phyloP scores from a whole-genome alignment of 2,329 filamentous ascomycete genomes.

The Fusarium sp. region DNA sequence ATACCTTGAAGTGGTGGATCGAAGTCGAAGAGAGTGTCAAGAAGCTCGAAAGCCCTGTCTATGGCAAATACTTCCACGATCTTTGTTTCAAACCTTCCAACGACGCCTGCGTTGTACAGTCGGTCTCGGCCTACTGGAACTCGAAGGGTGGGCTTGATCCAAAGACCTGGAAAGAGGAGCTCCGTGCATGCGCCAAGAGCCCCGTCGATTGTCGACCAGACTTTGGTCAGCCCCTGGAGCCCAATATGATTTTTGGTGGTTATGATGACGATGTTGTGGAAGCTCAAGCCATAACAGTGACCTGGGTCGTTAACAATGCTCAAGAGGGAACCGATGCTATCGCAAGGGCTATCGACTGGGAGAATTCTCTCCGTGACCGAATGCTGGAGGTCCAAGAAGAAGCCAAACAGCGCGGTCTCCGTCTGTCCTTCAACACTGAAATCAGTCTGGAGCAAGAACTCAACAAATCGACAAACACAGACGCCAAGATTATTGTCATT shows the following conservation, averaged over 20 bases:
- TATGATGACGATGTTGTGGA: slow-evolving; percentile 77
- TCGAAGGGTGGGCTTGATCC: slow-evolving; percentile 60
- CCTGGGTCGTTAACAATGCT: slow-evolving; percentile 94
- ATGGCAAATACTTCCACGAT: slow-evolving; percentile 79
- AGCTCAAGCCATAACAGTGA: slow-evolving; percentile 84
- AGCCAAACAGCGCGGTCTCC: slow-evolving; percentile 80
- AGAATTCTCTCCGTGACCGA: slow-evolving; percentile 79
- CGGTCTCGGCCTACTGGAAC: slow-evolving; percentile 89
- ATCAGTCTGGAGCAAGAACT: slow-evolving; percentile 94
- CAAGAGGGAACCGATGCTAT: slow-evolving; percentile 79
- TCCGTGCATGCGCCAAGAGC: slow-evolving; percentile 80
- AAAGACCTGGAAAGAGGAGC: slow-evolving; percentile 76
- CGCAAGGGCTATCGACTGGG: slow-evolving; percentile 87
- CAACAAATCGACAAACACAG: slow-evolving; percentile 98
- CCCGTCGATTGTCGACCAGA: slow-evolving; percentile 88
- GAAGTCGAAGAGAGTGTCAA: slow-evolving; percentile 84
- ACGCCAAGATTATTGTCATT: slow-evolving; percentile 95
- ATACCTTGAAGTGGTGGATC: slow-evolving; percentile 94
- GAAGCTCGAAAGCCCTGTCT: slow-evolving; percentile 76
- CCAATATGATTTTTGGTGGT: slow-evolving; percentile 87
- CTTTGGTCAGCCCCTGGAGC: slow-evolving; percentile 89
- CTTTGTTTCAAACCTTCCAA: slow-evolving; percentile 95
- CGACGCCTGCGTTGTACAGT: slow-evolving; percentile 91
- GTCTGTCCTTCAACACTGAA: slow-evolving; percentile 94
- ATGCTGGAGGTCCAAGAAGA: slow-evolving; percentile 85